These are phyloP conservation scores for Coprinopsis cinerea DNA, from an alignment of 768 basidiomycete genomes.

Conservation along the genomic window DNA sequence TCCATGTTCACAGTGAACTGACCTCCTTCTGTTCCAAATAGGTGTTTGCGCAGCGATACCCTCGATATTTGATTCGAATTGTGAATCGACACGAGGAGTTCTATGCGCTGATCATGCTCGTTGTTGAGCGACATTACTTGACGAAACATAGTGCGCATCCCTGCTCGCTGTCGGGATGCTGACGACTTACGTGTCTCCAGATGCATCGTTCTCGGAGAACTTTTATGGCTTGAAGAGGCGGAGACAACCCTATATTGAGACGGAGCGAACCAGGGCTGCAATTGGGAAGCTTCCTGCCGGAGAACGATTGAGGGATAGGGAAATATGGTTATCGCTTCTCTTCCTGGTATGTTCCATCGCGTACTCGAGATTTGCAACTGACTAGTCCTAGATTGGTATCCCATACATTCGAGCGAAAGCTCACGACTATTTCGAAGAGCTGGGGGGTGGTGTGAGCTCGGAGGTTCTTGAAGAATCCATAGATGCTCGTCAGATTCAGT, in stretches of 20 bases:
- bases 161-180: slow-evolving; percentile 9
- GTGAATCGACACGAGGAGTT: slow-evolving; percentile 97
- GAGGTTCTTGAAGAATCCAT: slow-evolving; percentile 56
- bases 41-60: slow-evolving; percentile 94
- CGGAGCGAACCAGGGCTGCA: slow-evolving; percentile 59
- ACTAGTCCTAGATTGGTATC: slow-evolving; percentile 61
- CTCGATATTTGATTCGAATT: slow-evolving; percentile 83
- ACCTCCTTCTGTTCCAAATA: slow-evolving; percentile 29
- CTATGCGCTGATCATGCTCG: slow-evolving; percentile 82
- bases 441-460: slow-evolving; percentile 76
- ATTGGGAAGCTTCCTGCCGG: slow-evolving; percentile 59
- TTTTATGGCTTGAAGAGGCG: slow-evolving; percentile 91
- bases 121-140: slow-evolving; percentile 90
- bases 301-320: slow-evolving; percentile 59
- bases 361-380: neutral
- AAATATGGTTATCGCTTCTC: slow-evolving; percentile 71
- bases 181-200: no score
- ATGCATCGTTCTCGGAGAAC: slow-evolving; percentile 91
- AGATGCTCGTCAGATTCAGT: slow-evolving; percentile 37
- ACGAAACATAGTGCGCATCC: slow-evolving; percentile 64
- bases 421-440: slow-evolving; percentile 83
- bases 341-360: slow-evolving; percentile 58
- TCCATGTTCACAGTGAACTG: neutral
- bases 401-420: slow-evolving; percentile 88
- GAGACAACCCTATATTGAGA: slow-evolving; percentile 63